A percentile compares a stretch with the other conserved stretches of the same genome.
phyloP scores from a whole-genome alignment of 2,329 filamentous ascomycete species.

The Aureobasidium vineae region DNA sequence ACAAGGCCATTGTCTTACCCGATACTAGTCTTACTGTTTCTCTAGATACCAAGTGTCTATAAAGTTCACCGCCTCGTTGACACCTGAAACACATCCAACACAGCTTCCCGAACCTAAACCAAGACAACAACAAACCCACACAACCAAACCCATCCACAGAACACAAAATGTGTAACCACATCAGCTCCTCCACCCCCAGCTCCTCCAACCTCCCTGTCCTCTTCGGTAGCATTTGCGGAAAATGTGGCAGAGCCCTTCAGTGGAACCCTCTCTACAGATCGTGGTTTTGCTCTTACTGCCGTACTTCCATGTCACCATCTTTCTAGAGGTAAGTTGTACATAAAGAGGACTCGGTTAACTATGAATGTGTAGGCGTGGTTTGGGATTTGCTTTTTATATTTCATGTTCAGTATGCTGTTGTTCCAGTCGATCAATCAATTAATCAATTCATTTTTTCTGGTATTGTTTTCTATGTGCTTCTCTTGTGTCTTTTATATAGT shows the following conservation, averaged over 20 bases:
- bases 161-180: slow-evolving; percentile 10
- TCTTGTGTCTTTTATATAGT: neutral
- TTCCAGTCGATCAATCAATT: neutral
- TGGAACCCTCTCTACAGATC: neutral
- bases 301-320: neutral
- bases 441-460: neutral
- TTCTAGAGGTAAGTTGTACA: neutral
- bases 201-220: neutral
- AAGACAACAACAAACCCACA: neutral
- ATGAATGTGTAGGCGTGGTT: neutral
- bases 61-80: neutral
- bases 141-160: neutral
- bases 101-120: neutral
- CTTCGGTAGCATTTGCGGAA: neutral
- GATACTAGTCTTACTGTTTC: neutral
- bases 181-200: neutral
- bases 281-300: neutral
- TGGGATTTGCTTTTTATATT: neutral
- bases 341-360: neutral
- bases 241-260: neutral
- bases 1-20: neutral
- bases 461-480: neutral
- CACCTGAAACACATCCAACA: neutral
- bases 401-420: neutral
- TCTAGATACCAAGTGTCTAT: neutral